Conservation (phyloP, 2,329 filamentous ascomycete genomes). For the Aspergillaceae sp. region DNA sequence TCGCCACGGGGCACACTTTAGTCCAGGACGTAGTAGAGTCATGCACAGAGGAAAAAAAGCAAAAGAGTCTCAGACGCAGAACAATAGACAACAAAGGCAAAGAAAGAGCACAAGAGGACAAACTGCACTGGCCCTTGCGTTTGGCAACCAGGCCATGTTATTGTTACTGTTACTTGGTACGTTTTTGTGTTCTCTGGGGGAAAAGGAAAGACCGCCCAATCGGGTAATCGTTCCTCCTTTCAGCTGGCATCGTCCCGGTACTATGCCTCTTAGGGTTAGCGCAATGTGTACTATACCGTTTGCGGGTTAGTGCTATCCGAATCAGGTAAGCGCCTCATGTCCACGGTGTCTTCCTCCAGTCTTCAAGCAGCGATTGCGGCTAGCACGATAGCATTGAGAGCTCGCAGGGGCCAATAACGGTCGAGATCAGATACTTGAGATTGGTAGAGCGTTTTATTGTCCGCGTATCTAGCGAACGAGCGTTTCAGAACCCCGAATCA, state of each 20-base stretch:
- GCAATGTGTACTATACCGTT: neutral
- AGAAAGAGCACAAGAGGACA: neutral
- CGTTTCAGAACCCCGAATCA: no score
- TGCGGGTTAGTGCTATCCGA: neutral
- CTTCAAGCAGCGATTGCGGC: no score
- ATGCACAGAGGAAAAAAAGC: neutral
- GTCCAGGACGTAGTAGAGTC: neutral
- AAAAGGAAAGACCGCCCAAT: neutral
- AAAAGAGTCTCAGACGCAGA: neutral
- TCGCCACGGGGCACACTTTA: neutral
- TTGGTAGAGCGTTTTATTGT: no score
- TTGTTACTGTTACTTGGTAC: no score
- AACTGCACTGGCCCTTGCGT: neutral
- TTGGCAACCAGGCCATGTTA: no score
- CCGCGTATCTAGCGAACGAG: no score
- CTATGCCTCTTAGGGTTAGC: neutral
- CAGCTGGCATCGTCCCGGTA: neutral
- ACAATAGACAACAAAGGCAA: neutral
- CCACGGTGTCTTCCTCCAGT: no score
- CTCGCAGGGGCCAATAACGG: no score
- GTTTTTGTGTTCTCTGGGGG: no score
- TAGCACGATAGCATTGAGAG: no score
- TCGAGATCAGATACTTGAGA: no score
- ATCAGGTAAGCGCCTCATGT: neutral
- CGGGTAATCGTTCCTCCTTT: neutral